phyloP scores from a whole-genome alignment of 2,329 filamentous ascomycete genomes.

The Colletotrichum ledebouriae region DNA sequence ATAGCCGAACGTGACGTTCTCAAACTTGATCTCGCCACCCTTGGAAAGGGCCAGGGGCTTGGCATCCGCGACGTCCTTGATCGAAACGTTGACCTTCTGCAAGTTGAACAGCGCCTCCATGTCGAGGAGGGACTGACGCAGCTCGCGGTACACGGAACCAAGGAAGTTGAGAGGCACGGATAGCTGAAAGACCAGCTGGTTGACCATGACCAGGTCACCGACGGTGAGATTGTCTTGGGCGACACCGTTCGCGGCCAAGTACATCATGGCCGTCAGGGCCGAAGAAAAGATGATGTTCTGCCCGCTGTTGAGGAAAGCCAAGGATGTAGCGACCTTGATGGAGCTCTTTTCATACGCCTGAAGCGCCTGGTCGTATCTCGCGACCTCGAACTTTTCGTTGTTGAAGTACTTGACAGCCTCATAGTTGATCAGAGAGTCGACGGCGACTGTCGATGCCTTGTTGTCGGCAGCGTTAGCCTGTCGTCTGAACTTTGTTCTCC shows the following conservation, averaged over 20 bases:
- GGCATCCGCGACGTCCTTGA: constrained; percentile 83
- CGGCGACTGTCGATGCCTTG: constrained; percentile 91
- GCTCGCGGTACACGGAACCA: constrained; percentile 96
- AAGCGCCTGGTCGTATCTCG: constrained; percentile 89
- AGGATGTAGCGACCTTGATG: constrained; percentile 95
- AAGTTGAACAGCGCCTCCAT: constrained; percentile 99
- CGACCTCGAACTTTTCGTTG: constrained; percentile 95
- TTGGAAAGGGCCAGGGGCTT: constrained; percentile 77
- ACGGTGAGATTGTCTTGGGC: constrained; percentile 86
- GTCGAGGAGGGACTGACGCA: constrained; percentile 93
- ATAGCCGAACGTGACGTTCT: constrained; percentile 96
- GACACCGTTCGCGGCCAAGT: constrained; percentile 91
- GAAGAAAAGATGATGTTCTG: constrained; percentile 98
- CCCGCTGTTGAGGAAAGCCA: constrained; percentile 92
- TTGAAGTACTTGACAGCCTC: constrained; percentile 99
- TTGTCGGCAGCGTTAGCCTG: constrained; percentile 98
- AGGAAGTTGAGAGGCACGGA: constrained; percentile 97
- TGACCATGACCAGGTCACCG: constrained; percentile 98
- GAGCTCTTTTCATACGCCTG: constrained; percentile 91
- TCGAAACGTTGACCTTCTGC: constrained; percentile 93
- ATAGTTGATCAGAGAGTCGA: constrained; percentile 98
- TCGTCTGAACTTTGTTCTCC: constrained; percentile 96
- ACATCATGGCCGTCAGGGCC: constrained; percentile 98
- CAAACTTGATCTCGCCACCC: constrained; percentile 92
- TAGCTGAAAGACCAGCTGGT: constrained; percentile 97